Conservation (phyloP, 148 eudicot genomes). For the Spergularia bocconei region DNA sequence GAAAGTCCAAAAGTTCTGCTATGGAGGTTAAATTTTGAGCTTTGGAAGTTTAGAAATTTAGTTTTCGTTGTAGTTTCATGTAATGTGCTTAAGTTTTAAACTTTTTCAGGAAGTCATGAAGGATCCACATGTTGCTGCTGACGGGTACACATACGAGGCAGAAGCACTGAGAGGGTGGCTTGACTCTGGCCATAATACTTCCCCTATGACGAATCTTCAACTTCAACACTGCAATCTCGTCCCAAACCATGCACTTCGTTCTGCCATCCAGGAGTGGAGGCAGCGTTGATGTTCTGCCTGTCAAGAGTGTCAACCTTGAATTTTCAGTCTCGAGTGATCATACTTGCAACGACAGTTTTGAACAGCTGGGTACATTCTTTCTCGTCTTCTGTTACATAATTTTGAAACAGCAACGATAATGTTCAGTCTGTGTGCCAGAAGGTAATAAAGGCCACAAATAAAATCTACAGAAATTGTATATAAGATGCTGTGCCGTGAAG, state of each 20-base stretch:
- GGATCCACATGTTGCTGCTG: conserved; percentile 79
- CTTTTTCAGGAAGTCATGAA: conserved; percentile 37
- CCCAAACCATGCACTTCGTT: conserved; percentile 76
- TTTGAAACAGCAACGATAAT: neutral
- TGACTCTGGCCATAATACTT: conserved; percentile 64
- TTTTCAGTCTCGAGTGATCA: too few species aligned
- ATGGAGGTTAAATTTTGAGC: neutral
- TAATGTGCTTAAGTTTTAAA: neutral
- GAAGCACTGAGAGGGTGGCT: conserved; percentile 82
- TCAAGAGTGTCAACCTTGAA: too few species aligned
- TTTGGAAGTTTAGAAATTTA: neutral
- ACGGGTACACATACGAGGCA: conserved; percentile 78
- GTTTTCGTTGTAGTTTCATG: neutral
- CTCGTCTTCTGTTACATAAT: too few species aligned
- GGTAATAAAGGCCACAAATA: neutral
- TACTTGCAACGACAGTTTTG: neutral
- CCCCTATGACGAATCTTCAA: conserved; percentile 78
- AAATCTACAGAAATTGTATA: neutral
- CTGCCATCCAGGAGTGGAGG: conserved; percentile 91
- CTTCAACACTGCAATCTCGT: conserved; percentile 58
- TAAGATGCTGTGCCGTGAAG: too few species aligned
- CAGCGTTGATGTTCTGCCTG: conserved; percentile 18
- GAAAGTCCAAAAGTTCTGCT: neutral
- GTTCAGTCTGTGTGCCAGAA: neutral
- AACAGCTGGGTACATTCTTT: neutral